Percentiles rank a stretch among this genome's conserved stretches.
Conservation (phyloP, 1,284 basidiomycete species). For the Cutaneotrichosporon dermatis region DNA sequence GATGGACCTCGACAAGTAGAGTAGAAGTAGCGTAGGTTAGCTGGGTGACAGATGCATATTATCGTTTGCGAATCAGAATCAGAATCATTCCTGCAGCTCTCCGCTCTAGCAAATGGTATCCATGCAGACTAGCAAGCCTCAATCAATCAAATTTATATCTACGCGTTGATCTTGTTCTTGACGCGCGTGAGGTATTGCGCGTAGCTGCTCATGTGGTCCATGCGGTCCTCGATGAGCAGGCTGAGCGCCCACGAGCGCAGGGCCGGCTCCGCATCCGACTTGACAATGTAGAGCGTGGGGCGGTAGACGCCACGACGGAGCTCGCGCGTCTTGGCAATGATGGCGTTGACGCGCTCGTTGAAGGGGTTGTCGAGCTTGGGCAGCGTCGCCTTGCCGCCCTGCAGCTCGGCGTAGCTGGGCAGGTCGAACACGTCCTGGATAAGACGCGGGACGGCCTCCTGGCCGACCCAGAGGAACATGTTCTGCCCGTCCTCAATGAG, state of each 20-base stretch:
- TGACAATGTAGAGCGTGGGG: constrained; percentile 94
- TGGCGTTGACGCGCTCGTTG: constrained; percentile 85
- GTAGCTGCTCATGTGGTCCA: constrained; percentile 91
- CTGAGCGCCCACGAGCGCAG: constrained; percentile 92
- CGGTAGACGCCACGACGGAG: constrained; percentile 75
- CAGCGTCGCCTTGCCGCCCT: constrained; percentile 88
- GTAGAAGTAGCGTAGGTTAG: neutral
- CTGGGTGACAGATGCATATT: too few species aligned
- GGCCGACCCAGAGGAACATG: constrained; percentile 95
- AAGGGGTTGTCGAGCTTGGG: constrained; percentile 86
- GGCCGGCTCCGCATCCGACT: constrained; percentile 94
- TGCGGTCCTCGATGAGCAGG: constrained; percentile 89
- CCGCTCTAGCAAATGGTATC: too few species aligned
- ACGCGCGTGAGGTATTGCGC: constrained; percentile 80
- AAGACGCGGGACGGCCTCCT: constrained; percentile 92
- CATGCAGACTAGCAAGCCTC: too few species aligned
- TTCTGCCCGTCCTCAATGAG: constrained; percentile 97
- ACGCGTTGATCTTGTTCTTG: constrained; percentile 57
- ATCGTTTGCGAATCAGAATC: too few species aligned
- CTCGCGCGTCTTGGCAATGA: constrained; percentile 88
- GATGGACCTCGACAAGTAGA: constrained; percentile 38
- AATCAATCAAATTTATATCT: too few species aligned
- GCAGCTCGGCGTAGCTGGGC: constrained; percentile 77
- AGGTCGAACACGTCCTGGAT: constrained; percentile 92
- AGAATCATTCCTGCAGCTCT: too few species aligned